Conservation (phyloP, 441 rosid species). For the Croton laevigatus region DNA sequence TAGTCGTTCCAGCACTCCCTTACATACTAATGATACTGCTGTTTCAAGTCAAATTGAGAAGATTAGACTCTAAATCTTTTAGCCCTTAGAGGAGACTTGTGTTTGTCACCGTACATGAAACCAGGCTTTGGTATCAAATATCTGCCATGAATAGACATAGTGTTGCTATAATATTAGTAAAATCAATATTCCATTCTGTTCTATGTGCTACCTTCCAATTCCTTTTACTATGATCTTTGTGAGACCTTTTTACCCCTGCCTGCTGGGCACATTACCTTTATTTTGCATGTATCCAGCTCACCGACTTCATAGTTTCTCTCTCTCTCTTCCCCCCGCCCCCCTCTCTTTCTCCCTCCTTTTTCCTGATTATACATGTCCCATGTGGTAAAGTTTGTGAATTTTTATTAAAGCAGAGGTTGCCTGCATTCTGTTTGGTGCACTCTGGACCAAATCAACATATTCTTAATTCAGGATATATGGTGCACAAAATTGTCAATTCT, state of each 20-base stretch:
- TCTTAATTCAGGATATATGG: neutral
- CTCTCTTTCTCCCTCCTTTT: no score
- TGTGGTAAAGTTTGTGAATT: neutral
- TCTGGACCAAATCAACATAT: neutral
- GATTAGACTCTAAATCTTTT: no score
- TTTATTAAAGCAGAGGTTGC: neutral
- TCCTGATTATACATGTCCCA: no score
- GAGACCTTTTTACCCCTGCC: neutral
- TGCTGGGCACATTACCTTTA: neutral
- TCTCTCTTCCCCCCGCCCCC: neutral
- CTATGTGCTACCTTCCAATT: neutral
- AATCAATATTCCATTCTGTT: neutral
- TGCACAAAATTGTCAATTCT: neutral
- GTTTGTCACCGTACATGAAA: no score
- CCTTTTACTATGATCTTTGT: neutral
- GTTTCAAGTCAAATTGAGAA: no score
- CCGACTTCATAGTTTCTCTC: neutral
- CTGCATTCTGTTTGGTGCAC: neutral
- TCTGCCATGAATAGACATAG: neutral
- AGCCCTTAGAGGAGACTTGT: no score
- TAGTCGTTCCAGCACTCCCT: no score
- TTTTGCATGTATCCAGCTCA: neutral
- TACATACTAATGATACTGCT: no score
- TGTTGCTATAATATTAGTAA: neutral
- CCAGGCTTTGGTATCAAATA: no score